Conservation (phyloP, 495 filamentous ascomycete species). For the Saxophila tyrrhenica region DNA sequence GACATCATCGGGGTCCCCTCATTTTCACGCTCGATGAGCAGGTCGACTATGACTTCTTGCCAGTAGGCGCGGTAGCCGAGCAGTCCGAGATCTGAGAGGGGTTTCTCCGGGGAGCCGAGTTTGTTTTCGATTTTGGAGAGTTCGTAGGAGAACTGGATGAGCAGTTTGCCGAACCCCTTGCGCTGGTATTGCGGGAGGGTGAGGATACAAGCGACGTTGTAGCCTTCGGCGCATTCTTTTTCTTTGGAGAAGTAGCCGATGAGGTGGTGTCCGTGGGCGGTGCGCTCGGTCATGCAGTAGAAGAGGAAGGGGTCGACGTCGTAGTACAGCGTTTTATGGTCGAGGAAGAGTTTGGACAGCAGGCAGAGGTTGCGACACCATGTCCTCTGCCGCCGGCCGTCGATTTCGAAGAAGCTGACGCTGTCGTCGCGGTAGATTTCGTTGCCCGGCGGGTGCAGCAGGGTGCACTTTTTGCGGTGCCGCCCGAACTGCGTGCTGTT, state of each 20-base stretch:
- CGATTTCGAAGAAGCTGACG: slow-evolving; percentile 95
- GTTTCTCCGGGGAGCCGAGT: slow-evolving; percentile 91
- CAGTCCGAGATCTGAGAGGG: slow-evolving; percentile 83
- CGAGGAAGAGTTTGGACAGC: slow-evolving; percentile 88
- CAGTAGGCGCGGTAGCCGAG: slow-evolving; percentile 92
- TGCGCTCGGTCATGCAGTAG: slow-evolving; percentile 90
- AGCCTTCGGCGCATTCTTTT: slow-evolving; percentile 89
- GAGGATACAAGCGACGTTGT: slow-evolving; percentile 95
- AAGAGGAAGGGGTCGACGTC: slow-evolving; percentile 98
- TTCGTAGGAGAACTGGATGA: slow-evolving; percentile 97
- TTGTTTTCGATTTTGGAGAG: slow-evolving; percentile 90
- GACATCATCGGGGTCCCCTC: slow-evolving; percentile 53
- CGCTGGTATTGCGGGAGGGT: slow-evolving; percentile 93
- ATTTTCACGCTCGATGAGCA: slow-evolving; percentile 46
- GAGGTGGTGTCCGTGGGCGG: slow-evolving; percentile 78
- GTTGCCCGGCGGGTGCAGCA: slow-evolving; percentile 89
- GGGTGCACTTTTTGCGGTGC: slow-evolving; percentile 80
- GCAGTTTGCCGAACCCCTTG: slow-evolving; percentile 79
- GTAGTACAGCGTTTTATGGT: slow-evolving; percentile 99
- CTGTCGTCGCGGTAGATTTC: slow-evolving; percentile 95
- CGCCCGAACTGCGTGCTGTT: slow-evolving; percentile 65
- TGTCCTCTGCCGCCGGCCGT: slow-evolving; percentile 84
- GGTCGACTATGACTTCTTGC: slow-evolving; percentile 83
- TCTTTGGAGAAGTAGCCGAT: slow-evolving; percentile 98
- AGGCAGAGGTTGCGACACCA: slow-evolving; percentile 97